Evolutionary conservation across 805 yeast genomes (phyloP).

Genomic region (Metschnikowia picachoensis): DNA sequence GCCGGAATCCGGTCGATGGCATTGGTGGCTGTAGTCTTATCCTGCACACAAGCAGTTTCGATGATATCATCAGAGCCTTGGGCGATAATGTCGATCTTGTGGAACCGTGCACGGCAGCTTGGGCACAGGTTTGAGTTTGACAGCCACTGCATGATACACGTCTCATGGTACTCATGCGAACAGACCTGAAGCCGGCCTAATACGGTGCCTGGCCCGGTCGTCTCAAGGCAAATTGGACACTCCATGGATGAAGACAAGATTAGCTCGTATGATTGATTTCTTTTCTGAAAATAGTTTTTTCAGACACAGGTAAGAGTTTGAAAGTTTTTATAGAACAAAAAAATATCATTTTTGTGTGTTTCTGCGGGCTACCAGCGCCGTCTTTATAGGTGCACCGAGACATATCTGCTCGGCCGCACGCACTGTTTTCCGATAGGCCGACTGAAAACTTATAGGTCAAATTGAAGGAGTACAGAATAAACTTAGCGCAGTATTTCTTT

Average conservation of each 20-base stretch:
- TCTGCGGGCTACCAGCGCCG: too few species aligned
- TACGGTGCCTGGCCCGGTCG: conserved; percentile 9
- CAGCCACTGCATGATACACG: conserved; percentile 58
- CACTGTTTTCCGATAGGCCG: too few species aligned
- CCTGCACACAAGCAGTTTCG: conserved; percentile 22
- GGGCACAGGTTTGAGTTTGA: conserved; percentile 57
- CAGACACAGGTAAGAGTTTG: too few species aligned
- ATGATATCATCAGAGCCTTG: conserved; percentile 10
- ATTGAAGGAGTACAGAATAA: too few species aligned
- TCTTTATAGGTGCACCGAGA: too few species aligned
- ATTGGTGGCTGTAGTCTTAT: conserved; percentile 30
- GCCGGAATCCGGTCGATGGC: conserved; percentile 37
- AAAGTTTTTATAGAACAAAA: too few species aligned
- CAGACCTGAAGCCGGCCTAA: conserved; percentile 36
- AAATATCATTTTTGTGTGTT: too few species aligned
- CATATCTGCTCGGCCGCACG: too few species aligned
- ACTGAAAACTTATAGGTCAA: too few species aligned
- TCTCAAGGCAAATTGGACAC: conserved; percentile 62
- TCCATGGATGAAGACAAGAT: conserved; percentile 16
- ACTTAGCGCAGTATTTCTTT: too few species aligned
- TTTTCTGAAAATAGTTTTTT: too few species aligned
- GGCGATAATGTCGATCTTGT: conserved; percentile 30
- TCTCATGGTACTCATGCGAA: conserved; percentile 52
- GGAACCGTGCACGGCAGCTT: conserved; percentile 50
- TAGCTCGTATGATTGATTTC: not conserved